These are phyloP conservation scores for Botrytis pseudocinerea DNA, from an alignment of 2,329 filamentous ascomycete species.

Conservation along the genomic window DNA sequence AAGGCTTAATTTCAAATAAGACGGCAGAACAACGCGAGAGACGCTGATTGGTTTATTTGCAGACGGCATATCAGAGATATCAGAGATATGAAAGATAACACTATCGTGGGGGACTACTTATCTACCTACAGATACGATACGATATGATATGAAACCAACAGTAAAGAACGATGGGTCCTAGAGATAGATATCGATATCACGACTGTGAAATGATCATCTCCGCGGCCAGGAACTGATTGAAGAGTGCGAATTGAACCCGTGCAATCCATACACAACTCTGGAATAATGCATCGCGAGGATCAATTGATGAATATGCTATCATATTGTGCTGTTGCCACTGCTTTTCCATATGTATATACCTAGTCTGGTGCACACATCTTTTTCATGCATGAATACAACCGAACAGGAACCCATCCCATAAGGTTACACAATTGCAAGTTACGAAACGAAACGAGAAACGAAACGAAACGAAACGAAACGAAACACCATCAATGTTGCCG, in stretches of 20 bases:
- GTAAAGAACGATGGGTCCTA: conserved; percentile 1
- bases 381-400: background rate
- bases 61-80: background rate
- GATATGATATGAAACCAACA: background rate
- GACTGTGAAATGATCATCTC: conserved; percentile 7
- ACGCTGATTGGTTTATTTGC: background rate
- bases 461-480: too few relatives aligned
- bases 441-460: background rate
- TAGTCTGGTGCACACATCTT: background rate
- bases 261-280: background rate
- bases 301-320: background rate
- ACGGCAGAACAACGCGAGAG: background rate
- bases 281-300: background rate
- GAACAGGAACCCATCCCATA: background rate
- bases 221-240: background rate
- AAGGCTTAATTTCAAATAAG: background rate
- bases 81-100: conserved; percentile 18
- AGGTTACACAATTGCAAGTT: too few relatives aligned
- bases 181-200: background rate
- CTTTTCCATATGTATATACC: too few relatives aligned
- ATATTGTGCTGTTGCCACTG: background rate
- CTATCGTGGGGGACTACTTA: background rate
- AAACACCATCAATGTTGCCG: too few relatives aligned
- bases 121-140: background rate
- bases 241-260: background rate